Percentiles rank a stretch among this genome's conserved stretches.
phyloP scores from a whole-genome alignment of 1,284 basidiomycete species.

The Pascua sp. region DNA sequence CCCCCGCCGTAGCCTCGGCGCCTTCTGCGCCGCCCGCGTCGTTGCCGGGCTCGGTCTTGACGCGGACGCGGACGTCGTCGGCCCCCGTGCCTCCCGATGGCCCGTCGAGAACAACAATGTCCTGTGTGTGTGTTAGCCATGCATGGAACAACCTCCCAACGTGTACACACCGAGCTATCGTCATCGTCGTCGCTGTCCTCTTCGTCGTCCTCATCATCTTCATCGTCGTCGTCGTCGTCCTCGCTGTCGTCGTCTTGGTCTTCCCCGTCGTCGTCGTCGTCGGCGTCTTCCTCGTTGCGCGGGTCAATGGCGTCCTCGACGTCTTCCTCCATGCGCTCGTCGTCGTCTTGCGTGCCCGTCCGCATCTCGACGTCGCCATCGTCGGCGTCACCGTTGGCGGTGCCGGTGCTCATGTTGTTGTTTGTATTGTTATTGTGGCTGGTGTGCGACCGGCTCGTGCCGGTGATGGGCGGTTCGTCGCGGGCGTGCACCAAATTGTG shows the following conservation, averaged over 20 bases:
- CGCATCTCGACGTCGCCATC: slow-evolving; percentile 18
- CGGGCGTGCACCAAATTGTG: slow-evolving; percentile 8
- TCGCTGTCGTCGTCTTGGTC: slow-evolving; percentile 51
- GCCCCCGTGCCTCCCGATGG: slow-evolving; percentile 3
- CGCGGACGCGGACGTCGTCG: slow-evolving; percentile 3
- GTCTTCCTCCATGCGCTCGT: slow-evolving; percentile 72
- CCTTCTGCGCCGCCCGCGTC: slow-evolving; percentile 2
- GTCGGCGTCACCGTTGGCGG: slow-evolving; percentile 5
- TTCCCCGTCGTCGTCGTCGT: slow-evolving; percentile 34
- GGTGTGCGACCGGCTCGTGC: background rate
- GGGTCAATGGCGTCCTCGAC: slow-evolving; percentile 58
- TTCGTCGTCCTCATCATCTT: slow-evolving; percentile 25
- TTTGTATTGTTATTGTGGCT: background rate
- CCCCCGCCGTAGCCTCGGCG: background rate
- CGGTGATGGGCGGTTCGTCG: slow-evolving; percentile 7
- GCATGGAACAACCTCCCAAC: background rate
- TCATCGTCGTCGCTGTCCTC: slow-evolving; percentile 25
- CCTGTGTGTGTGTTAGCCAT: slow-evolving; percentile 9
- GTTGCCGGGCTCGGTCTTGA: slow-evolving; percentile 17
- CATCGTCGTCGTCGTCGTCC: slow-evolving; percentile 22
- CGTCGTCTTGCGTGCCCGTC: slow-evolving; percentile 53
- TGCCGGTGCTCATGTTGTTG: slow-evolving; percentile 1
- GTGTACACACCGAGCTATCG: slow-evolving; percentile 18
- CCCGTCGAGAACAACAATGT: slow-evolving; percentile 16
- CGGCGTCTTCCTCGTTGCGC: slow-evolving; percentile 36